Conservation (phyloP, 805 yeast species). For the Myxozyma neglecta region DNA sequence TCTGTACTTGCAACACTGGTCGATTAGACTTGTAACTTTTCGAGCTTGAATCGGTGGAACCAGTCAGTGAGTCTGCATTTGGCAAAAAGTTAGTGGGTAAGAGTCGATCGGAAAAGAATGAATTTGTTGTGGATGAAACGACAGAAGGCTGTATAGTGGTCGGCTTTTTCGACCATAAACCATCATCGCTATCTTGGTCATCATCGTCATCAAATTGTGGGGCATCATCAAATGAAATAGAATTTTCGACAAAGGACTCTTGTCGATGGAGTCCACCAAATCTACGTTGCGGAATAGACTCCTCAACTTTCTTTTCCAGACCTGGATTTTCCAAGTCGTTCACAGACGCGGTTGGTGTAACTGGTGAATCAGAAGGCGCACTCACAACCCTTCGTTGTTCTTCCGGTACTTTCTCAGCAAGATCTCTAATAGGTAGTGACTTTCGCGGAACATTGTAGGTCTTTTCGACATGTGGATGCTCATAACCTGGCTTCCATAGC, state of each 20-base stretch:
- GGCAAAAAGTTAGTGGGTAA: conserved; percentile 8
- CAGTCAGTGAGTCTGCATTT: not conserved
- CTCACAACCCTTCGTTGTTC: conserved; percentile 1
- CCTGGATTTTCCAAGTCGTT: not conserved
- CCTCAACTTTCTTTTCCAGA: not conserved
- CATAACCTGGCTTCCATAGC: conserved; percentile 6
- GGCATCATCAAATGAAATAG: conserved; percentile 70
- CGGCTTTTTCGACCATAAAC: conserved; percentile 54
- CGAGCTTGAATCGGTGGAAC: conserved; percentile 9
- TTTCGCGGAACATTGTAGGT: conserved; percentile 21
- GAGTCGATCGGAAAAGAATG: conserved; percentile 2
- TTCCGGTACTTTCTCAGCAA: not conserved
- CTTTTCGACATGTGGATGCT: not conserved
- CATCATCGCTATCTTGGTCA: conserved; percentile 46
- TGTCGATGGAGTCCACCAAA: conserved; percentile 24
- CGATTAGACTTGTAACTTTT: conserved; percentile 20
- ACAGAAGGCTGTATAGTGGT: not conserved
- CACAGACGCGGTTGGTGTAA: not conserved
- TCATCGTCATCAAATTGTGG: conserved; percentile 48
- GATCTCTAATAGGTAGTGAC: conserved; percentile 10
- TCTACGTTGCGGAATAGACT: not conserved
- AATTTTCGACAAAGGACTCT: conserved; percentile 69
- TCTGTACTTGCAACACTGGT: conserved; percentile 27
- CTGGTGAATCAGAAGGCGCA: not conserved
- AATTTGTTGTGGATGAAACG: not conserved